Evolutionary conservation across 495 filamentous ascomycete genomes (phyloP).

Genomic region (Jackrogersella multiformis): DNA sequence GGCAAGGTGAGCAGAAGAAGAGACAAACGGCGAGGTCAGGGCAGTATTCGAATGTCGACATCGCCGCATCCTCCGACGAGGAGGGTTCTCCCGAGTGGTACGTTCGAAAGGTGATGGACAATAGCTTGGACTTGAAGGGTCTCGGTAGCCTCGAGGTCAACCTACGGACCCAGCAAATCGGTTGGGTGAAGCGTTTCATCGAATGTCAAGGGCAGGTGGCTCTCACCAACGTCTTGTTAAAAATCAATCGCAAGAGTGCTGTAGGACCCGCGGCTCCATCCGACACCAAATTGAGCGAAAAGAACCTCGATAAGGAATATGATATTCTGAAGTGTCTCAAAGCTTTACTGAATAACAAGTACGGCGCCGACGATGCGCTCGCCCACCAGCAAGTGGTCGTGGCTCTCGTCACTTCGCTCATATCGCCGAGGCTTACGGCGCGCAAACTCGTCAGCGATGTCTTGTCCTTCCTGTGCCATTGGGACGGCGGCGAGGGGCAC

Average conservation of each 20-base stretch:
- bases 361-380: slow-evolving; percentile 96
- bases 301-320: slow-evolving; percentile 93
- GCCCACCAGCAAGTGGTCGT: slow-evolving; percentile 88
- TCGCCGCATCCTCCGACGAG: slow-evolving; percentile 81
- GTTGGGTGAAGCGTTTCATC: slow-evolving; percentile 96
- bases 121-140: slow-evolving; percentile 90
- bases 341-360: slow-evolving; percentile 98
- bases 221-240: slow-evolving; percentile 89
- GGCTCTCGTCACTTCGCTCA: slow-evolving; percentile 84
- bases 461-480: slow-evolving; percentile 95
- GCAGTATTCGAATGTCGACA: slow-evolving; percentile 62
- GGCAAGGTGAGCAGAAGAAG: slow-evolving; percentile 93
- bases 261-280: slow-evolving; percentile 75
- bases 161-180: slow-evolving; percentile 93
- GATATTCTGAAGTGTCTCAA: slow-evolving; percentile 98
- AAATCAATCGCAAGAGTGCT: slow-evolving; percentile 88
- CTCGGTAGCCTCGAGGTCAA: slow-evolving; percentile 92
- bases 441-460: slow-evolving; percentile 96
- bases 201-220: slow-evolving; percentile 98
- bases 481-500: slow-evolving; percentile 94
- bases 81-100: slow-evolving; percentile 99
- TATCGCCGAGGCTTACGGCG: slow-evolving; percentile 89
- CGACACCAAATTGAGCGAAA: slow-evolving; percentile 71
- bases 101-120: slow-evolving; percentile 95
- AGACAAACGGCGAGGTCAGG: slow-evolving; percentile 74